Evolutionary conservation across 305 asterid species (phyloP).

Genomic region (Salvia sclarea): DNA sequence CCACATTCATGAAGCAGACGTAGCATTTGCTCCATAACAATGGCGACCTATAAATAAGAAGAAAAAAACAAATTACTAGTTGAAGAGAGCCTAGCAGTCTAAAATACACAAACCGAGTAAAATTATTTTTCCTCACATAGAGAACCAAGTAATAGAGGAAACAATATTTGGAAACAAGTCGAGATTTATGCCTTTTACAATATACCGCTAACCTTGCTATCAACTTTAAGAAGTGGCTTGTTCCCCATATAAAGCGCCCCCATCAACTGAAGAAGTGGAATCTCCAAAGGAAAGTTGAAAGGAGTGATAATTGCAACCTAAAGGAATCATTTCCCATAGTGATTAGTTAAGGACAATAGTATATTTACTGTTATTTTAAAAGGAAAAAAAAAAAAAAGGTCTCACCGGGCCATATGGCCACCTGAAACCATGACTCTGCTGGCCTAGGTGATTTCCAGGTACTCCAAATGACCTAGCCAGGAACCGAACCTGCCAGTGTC

Average conservation of each 20-base stretch:
- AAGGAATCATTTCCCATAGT: neutral
- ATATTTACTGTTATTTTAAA: neutral
- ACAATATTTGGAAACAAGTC: too few species aligned
- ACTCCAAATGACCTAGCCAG: conserved; percentile 89
- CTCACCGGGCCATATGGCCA: conserved; percentile 98
- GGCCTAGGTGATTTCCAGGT: conserved; percentile 99
- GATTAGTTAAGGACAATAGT: neutral
- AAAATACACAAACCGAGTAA: neutral
- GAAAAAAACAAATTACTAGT: conserved; percentile 1
- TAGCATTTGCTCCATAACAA: conserved; percentile 95
- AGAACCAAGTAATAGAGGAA: too few species aligned
- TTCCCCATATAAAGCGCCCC: conserved; percentile 99
- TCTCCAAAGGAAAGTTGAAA: conserved; percentile 94
- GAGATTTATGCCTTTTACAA: too few species aligned
- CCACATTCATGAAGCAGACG: conserved; percentile 93
- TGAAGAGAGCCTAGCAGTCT: neutral
- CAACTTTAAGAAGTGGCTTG: conserved; percentile 94
- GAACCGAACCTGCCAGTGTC: conserved; percentile 87
- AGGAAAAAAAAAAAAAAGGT: neutral
- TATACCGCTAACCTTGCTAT: conserved; percentile 76
- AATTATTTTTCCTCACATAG: too few species aligned
- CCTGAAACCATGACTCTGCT: conserved; percentile 96
- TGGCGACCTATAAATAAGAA: conserved; percentile 55
- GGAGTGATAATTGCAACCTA: conserved; percentile 92
- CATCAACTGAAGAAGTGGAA: conserved; percentile 96